These are phyloP conservation scores for Fusarium tanahbumbuense DNA, from an alignment of 2,329 filamentous ascomycete species.

Conservation along the genomic window DNA sequence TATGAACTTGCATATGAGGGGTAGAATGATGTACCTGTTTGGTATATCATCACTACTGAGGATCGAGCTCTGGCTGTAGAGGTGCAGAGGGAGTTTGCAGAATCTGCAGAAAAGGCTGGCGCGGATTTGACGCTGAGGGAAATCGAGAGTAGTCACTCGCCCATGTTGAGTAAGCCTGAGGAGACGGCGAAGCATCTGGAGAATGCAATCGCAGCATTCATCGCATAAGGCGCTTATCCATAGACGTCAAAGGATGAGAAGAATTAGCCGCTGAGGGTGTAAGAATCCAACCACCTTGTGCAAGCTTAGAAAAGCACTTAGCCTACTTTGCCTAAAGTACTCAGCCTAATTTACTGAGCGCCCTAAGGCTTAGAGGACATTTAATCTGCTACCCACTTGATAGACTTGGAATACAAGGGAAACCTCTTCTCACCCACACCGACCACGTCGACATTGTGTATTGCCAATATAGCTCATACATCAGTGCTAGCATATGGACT, in stretches of 20 bases:
- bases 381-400: neutral
- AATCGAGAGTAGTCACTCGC: slow-evolving; percentile 60
- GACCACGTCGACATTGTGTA: neutral
- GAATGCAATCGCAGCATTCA: slow-evolving; percentile 41
- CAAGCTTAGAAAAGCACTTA: neutral
- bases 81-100: slow-evolving; percentile 53
- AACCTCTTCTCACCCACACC: neutral
- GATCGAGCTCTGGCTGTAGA: slow-evolving; percentile 56
- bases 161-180: slow-evolving; percentile 60
- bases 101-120: slow-evolving; percentile 54
- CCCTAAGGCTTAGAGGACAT: neutral
- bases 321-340: too few relatives aligned
- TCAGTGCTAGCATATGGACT: slow-evolving; percentile 8
- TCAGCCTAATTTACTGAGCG: neutral
- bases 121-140: slow-evolving; percentile 53
- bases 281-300: neutral
- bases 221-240: neutral
- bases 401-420: neutral
- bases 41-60: slow-evolving; percentile 58
- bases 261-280: neutral
- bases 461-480: neutral
- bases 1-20: slow-evolving; percentile 58
- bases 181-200: slow-evolving; percentile 54
- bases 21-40: slow-evolving; percentile 60
- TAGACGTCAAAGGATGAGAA: neutral